Conservation (phyloP, 768 basidiomycete species). For the Kwoniella botswanensis region DNA sequence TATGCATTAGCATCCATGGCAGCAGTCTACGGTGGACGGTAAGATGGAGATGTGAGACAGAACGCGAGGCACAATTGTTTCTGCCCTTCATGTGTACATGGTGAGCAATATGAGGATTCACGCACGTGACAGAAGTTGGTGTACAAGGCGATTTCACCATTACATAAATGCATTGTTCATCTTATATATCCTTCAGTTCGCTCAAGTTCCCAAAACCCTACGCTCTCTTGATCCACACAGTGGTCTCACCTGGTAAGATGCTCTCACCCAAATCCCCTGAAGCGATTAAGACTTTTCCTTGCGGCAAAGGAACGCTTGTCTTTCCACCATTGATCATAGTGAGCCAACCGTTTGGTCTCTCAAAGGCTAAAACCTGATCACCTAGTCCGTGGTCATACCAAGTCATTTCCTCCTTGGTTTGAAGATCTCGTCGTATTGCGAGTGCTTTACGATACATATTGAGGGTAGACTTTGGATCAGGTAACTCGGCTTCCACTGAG, state of each 20-base stretch:
- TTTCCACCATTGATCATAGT: conserved; percentile 37
- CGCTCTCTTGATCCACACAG: conserved; percentile 8
- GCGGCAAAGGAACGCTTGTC: conserved; percentile 25
- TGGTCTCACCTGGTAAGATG: conserved; percentile 14
- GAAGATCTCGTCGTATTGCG: conserved; percentile 24
- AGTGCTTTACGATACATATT: conserved; percentile 39
- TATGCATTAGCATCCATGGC: no score
- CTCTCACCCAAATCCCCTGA: background rate
- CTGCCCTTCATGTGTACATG: no score
- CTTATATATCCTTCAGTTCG: no score
- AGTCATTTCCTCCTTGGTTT: conserved; percentile 37
- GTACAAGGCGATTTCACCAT: no score
- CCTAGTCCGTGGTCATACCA: conserved; percentile 23
- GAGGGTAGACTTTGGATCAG: conserved; percentile 26
- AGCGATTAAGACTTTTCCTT: conserved; percentile 1
- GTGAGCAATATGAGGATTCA: no score
- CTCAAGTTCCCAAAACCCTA: background rate
- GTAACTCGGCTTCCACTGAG: conserved; percentile 28
- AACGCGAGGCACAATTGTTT: no score
- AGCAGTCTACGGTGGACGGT: no score
- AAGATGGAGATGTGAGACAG: no score
- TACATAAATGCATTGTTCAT: no score
- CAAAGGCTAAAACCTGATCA: conserved; percentile 28
- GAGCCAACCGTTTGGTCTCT: conserved; percentile 34
- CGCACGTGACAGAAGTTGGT: no score